Evolutionary conservation across 352 stramenopile species (phyloP), one percentile per base, ranked within the genome.

Genomic region (Discostella stelligera): DNA sequence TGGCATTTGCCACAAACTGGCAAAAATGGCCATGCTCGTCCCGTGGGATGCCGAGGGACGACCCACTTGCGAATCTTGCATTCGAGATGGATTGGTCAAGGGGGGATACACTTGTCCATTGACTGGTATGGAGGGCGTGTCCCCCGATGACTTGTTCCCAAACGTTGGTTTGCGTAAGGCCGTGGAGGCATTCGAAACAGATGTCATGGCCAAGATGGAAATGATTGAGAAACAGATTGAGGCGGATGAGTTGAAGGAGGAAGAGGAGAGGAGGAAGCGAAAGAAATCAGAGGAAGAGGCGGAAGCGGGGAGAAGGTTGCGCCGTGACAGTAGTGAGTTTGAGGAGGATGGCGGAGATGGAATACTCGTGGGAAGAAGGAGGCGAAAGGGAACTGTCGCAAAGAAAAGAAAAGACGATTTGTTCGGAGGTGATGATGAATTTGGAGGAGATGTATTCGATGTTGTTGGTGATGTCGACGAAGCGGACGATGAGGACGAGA

Each of bases 41-140:
- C 84, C 84, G 23, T 92, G 87, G 85, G 84, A 90, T 75, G 46
- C 74, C 9, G 80, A 70, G 27, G 85, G 85, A 37, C 68, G 84
- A 44, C 83, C 84, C 4, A 79, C 80, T 3, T 90, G 84, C 56
- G 86, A 92, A 80, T 75, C 49, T 20, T 92, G 84, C 68, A 92
- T 92, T 72, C 73, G 86, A 21, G 84, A 92, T 79, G 84, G 73
- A 5, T 68, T 92, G 9, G 77, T 83, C 0, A 71, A 89, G 66
- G 89, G 84, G 71, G 86, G 86, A 62, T 92, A 86, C 80, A 82
- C 74, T 49, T 90, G 83, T 79, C 87, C 87, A 10, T 69, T 92
- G 23, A 92, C 87, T 6, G 87, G 87, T n/a, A 75, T 66, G n/a
- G 87, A 92, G 54, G 84, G 85, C 3, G 85, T 92, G 5, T 87